phyloP scores from a whole-genome alignment of 768 basidiomycete genomes.

The Boletus sp. region DNA sequence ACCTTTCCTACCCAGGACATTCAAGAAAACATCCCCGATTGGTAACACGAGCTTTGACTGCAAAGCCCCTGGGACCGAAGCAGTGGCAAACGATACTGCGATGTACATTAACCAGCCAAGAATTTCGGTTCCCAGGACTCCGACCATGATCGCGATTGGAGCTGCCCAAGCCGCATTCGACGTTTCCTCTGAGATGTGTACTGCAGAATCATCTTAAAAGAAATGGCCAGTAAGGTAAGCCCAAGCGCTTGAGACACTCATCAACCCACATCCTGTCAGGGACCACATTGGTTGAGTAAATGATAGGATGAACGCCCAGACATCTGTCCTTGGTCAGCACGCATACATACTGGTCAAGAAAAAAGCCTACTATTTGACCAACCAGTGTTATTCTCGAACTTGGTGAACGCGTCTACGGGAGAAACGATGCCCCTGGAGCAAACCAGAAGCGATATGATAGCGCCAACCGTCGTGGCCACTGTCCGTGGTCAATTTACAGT shows the following conservation, averaged over 20 bases:
- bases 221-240: neutral
- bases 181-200: conserved; percentile 46
- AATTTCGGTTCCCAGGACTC: conserved; percentile 38
- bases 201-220: conserved; percentile 44
- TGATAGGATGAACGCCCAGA: conserved; percentile 25
- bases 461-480: conserved; percentile 22
- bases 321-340: conserved; percentile 10
- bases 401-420: conserved; percentile 18
- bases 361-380: conserved; percentile 18
- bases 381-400: conserved; percentile 28
- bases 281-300: conserved; percentile 29
- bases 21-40: conserved; percentile 41
- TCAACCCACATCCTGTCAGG: conserved; percentile 22
- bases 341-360: neutral
- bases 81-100: conserved; percentile 42
- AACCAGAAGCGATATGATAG: conserved; percentile 15
- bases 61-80: conserved; percentile 36
- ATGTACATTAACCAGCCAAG: conserved; percentile 45
- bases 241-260: neutral
- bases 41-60: conserved; percentile 36
- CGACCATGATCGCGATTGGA: conserved; percentile 45
- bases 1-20: conserved; percentile 39
- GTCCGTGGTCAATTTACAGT: neutral
- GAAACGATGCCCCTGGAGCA: conserved; percentile 18
- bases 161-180: conserved; percentile 43